Percentiles rank a stretch among this genome's conserved stretches.
Evolutionary conservation across 2,329 filamentous ascomycete genomes (phyloP).

Genomic region (Fonsecaea multimorphosa): DNA sequence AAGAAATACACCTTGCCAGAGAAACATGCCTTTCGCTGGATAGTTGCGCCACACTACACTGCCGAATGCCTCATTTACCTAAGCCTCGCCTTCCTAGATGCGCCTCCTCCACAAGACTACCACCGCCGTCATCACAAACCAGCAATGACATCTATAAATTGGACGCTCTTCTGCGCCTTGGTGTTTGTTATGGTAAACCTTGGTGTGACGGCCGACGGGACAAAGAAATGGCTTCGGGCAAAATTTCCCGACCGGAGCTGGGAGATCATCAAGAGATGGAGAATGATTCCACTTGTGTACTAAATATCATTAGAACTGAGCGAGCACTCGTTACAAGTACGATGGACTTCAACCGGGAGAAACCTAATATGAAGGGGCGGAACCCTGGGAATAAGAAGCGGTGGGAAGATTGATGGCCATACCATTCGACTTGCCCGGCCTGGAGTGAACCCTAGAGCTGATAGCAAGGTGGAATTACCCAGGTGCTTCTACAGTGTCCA

Average conservation of each 20-base stretch:
- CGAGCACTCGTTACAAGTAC: background rate
- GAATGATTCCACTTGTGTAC: constrained; percentile 20
- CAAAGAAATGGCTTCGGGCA: constrained; percentile 75
- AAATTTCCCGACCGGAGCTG: constrained; percentile 62
- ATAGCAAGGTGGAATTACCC: background rate
- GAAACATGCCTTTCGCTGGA: constrained; percentile 70
- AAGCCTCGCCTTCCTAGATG: constrained; percentile 74
- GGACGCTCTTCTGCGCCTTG: constrained; percentile 71
- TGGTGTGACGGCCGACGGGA: constrained; percentile 78
- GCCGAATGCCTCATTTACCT: constrained; percentile 86
- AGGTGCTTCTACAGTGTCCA: no score
- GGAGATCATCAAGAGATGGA: constrained; percentile 28
- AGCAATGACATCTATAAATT: constrained; percentile 63
- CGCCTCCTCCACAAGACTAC: constrained; percentile 63
- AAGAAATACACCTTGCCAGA: constrained; percentile 83
- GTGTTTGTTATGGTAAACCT: constrained; percentile 80
- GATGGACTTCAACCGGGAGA: background rate
- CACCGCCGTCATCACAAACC: background rate
- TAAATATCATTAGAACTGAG: background rate
- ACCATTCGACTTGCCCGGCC: background rate
- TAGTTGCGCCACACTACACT: constrained; percentile 89
- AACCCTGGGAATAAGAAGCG: background rate
- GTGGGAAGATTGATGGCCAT: background rate
- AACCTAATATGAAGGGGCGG: background rate
- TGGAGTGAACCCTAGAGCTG: background rate